Conservation (phyloP, 1,139 yeast genomes). For the Casaregolazyma suthepensis region DNA sequence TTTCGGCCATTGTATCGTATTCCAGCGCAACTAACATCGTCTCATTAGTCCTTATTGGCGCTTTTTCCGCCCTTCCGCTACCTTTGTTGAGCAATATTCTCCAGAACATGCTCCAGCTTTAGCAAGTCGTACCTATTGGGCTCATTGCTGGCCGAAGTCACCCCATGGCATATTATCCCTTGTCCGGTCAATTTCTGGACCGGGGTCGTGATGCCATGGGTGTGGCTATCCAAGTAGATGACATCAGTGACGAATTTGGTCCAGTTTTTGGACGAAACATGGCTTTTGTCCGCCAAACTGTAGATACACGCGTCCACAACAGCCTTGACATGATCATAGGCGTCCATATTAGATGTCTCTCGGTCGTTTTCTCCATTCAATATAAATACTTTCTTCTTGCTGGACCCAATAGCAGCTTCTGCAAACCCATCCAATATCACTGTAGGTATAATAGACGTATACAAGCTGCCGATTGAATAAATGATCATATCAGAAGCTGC, state of each 20-base stretch:
- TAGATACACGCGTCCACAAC: constrained; percentile 42
- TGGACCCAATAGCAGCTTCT: neutral
- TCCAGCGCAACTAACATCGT: neutral
- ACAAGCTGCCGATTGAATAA: constrained; percentile 80
- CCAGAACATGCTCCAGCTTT: constrained; percentile 9
- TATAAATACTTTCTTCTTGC: constrained; percentile 36
- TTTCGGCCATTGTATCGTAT: neutral
- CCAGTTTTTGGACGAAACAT: constrained; percentile 16
- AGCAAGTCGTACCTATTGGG: constrained; percentile 10
- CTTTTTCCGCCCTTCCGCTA: neutral
- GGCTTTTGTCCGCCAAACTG: constrained; percentile 10
- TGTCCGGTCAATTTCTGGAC: constrained; percentile 11
- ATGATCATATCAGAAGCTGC: constrained; percentile 51
- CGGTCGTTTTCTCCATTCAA: constrained; percentile 71
- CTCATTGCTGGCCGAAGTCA: constrained; percentile 1
- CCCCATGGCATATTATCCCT: constrained; percentile 15
- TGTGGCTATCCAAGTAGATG: constrained; percentile 13
- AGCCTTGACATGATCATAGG: constrained; percentile 50
- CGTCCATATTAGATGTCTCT: constrained; percentile 66
- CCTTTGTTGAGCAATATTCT: neutral
- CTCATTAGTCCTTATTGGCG: neutral
- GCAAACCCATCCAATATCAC: constrained; percentile 71
- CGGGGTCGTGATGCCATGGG: neutral
- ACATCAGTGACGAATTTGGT: constrained; percentile 23
- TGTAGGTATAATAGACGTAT: constrained; percentile 81